These are phyloP conservation scores for Gnomoniopsis sp. DNA, from an alignment of 2,329 filamentous ascomycete genomes.

Conservation along the genomic window DNA sequence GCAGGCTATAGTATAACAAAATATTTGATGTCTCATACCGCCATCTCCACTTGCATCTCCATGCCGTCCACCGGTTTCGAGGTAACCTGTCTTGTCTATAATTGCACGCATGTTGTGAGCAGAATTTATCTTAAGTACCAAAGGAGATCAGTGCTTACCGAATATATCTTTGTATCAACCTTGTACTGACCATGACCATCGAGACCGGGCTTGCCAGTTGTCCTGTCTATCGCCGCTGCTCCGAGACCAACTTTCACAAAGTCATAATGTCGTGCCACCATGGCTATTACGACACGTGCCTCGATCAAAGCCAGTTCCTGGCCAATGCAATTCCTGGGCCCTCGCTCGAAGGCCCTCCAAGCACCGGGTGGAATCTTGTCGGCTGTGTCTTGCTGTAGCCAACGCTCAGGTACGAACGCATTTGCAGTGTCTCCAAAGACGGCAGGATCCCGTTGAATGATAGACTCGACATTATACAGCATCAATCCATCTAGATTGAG, in stretches of 20 bases:
- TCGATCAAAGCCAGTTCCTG: slow-evolving; percentile 8
- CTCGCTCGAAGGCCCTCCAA: slow-evolving; percentile 5
- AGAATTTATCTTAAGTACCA: neutral
- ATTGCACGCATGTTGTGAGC: neutral
- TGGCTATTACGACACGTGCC: slow-evolving; percentile 5
- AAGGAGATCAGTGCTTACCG: neutral
- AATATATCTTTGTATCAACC: slow-evolving; percentile 1
- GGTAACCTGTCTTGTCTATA: slow-evolving; percentile 5
- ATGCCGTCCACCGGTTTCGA: slow-evolving; percentile 14
- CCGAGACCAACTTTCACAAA: slow-evolving; percentile 5
- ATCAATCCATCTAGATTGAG: slow-evolving; percentile 25
- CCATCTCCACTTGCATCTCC: neutral
- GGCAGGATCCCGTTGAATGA: slow-evolving; percentile 26
- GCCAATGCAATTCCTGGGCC: slow-evolving; percentile 7
- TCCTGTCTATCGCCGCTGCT: neutral
- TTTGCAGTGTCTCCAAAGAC: slow-evolving; percentile 26
- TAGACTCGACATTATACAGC: slow-evolving; percentile 24
- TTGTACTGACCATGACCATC: slow-evolving; percentile 1
- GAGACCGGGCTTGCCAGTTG: neutral
- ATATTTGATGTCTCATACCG: too few relatives aligned
- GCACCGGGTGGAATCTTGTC: slow-evolving; percentile 10
- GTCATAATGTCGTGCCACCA: slow-evolving; percentile 1
- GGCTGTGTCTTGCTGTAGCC: slow-evolving; percentile 19
- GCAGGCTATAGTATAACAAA: too few relatives aligned
- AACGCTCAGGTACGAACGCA: slow-evolving; percentile 32